Conservation (phyloP, 768 basidiomycete genomes). For the Mycena sanguinolenta region DNA sequence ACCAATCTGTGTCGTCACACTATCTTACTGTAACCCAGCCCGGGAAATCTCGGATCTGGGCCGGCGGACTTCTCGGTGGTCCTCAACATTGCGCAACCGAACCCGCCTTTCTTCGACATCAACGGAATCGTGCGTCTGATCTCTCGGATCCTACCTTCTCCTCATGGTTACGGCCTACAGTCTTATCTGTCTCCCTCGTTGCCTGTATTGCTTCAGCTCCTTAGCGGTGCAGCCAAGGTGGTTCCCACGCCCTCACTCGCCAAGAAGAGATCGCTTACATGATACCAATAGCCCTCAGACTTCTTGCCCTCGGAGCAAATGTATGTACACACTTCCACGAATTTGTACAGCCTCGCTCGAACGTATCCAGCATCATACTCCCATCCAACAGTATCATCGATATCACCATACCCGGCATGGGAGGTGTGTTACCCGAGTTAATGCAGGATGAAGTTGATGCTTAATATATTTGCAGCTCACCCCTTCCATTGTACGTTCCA, state of each 20-base stretch:
- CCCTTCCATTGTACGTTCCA: slow-evolving; percentile 35
- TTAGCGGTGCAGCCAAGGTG: slow-evolving; percentile 56
- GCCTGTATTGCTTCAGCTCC: slow-evolving; percentile 63
- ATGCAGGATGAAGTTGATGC: neutral
- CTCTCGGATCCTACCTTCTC: neutral
- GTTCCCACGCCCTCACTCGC: neutral
- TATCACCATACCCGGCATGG: slow-evolving; percentile 23
- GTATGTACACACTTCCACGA: neutral
- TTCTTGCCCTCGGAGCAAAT: slow-evolving; percentile 28
- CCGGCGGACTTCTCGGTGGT: slow-evolving; percentile 24
- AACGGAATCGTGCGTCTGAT: slow-evolving; percentile 33
- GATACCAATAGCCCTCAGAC: slow-evolving; percentile 6
- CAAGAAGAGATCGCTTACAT: no score
- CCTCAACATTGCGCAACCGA: slow-evolving; percentile 31
- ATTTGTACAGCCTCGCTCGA: neutral
- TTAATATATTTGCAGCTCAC: slow-evolving; percentile 13
- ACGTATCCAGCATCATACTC: slow-evolving; percentile 2
- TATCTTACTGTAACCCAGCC: neutral
- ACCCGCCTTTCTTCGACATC: slow-evolving; percentile 34
- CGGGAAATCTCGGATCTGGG: slow-evolving; percentile 29
- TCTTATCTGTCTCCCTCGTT: slow-evolving; percentile 50
- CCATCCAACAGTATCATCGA: slow-evolving; percentile 23
- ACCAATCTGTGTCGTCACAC: no score
- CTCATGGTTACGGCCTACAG: neutral
- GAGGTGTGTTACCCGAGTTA: neutral